These are phyloP conservation scores for Colletotrichum horii DNA, from an alignment of 2,329 filamentous ascomycete species.

Conservation along the genomic window DNA sequence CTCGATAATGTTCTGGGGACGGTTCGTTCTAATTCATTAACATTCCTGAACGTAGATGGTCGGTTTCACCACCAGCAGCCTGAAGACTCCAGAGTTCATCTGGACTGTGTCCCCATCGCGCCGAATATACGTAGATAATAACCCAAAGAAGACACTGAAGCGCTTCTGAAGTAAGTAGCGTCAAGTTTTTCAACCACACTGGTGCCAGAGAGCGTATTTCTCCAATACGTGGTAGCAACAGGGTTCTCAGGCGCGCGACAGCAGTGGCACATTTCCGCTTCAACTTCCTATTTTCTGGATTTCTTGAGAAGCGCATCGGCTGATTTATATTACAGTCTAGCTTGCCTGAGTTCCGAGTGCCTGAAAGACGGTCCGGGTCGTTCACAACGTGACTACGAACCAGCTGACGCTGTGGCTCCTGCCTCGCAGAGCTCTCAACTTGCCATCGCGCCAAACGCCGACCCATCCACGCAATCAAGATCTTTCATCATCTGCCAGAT, in stretches of 20 bases:
- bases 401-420: neutral
- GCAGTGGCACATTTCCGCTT: no score
- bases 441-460: neutral
- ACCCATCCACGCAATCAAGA: accelerated
- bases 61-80: neutral
- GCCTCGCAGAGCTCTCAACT: neutral
- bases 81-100: neutral
- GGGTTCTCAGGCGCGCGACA: accelerated
- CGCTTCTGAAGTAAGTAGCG: neutral
- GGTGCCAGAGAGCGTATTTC: neutral
- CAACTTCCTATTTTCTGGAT: no score
- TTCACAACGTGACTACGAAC: neutral
- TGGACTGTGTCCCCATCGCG: accelerated
- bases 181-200: neutral
- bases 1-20: neutral
- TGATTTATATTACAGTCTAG: neutral
- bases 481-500: accelerated
- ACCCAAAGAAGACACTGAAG: neutral
- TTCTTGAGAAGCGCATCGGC: neutral
- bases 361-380: neutral
- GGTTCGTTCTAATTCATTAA: neutral
- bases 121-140: neutral
- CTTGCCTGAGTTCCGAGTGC: neutral
- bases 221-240: accelerated
- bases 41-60: neutral